phyloP scores from a whole-genome alignment of 305 asterid genomes.

The Solanum hybrid region DNA sequence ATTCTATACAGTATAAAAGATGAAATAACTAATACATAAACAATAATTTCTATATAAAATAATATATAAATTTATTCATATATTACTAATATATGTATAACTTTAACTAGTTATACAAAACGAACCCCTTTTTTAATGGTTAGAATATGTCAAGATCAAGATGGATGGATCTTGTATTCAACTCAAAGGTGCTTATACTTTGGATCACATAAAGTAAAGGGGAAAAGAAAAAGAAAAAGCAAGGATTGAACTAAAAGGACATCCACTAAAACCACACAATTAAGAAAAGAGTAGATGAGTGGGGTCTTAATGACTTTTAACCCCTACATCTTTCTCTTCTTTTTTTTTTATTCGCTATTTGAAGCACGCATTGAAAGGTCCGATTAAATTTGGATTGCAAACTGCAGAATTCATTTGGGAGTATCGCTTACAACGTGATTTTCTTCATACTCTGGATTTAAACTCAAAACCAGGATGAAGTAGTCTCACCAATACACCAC shows the following conservation, averaged over 20 bases:
- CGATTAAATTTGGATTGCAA: too few relatives aligned
- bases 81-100: too few relatives aligned
- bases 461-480: accelerated
- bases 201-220: not conserved
- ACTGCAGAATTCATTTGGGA: not conserved
- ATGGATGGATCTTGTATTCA: not conserved
- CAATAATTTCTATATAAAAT: too few relatives aligned
- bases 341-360: accelerated
- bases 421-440: too few relatives aligned
- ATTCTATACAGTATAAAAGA: too few relatives aligned
- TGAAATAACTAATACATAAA: not conserved
- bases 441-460: too few relatives aligned
- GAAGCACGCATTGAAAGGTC: too few relatives aligned
- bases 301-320: conserved; percentile 28
- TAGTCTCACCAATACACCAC: too few relatives aligned
- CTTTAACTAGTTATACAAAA: not conserved
- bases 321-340: conserved; percentile 19
- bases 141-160: not conserved
- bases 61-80: too few relatives aligned
- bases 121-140: not conserved
- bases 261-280: conserved; percentile 8
- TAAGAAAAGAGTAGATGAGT: conserved; percentile 8
- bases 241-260: not conserved
- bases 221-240: not conserved
- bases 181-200: not conserved